A percentile compares a stretch with the other conserved stretches of the same genome.
Conservation (phyloP, 2,329 filamentous ascomycete genomes). For the Calonectria hongkongensis region DNA sequence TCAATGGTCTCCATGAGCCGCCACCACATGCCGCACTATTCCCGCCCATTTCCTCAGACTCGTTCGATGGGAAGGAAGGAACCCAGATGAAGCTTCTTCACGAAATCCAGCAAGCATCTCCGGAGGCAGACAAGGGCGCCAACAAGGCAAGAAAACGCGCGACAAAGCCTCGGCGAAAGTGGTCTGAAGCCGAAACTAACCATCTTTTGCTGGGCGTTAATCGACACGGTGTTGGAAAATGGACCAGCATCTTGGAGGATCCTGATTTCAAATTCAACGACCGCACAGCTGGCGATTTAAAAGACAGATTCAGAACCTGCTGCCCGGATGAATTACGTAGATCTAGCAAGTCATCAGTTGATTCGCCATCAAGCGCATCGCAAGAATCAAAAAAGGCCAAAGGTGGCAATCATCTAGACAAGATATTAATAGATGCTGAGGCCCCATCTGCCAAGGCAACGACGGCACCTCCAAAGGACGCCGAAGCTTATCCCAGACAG, state of each 20-base stretch:
- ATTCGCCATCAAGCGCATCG: slow-evolving; percentile 47
- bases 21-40: slow-evolving; percentile 78
- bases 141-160: slow-evolving; percentile 71
- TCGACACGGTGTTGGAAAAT: slow-evolving; percentile 78
- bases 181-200: slow-evolving; percentile 80
- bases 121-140: slow-evolving; percentile 57
- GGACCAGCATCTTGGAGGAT: slow-evolving; percentile 79
- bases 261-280: slow-evolving; percentile 76
- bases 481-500: slow-evolving; percentile 62
- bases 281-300: slow-evolving; percentile 77
- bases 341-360: slow-evolving; percentile 58
- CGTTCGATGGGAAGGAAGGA: slow-evolving; percentile 71
- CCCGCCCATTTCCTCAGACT: slow-evolving; percentile 76
- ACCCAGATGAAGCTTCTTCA: slow-evolving; percentile 65
- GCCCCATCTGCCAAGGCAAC: slow-evolving; percentile 54
- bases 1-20: slow-evolving; percentile 78
- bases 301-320: slow-evolving; percentile 80
- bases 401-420: slow-evolving; percentile 72
- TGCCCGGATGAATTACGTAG: slow-evolving; percentile 76
- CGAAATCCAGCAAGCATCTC: slow-evolving; percentile 62
- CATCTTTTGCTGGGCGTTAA: slow-evolving; percentile 77
- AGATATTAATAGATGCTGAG: slow-evolving; percentile 72
- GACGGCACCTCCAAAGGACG: slow-evolving; percentile 52
- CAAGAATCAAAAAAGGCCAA: slow-evolving; percentile 62
- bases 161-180: slow-evolving; percentile 76